Conservation (phyloP, 768 basidiomycete genomes). For the Leccinum imitatum region DNA sequence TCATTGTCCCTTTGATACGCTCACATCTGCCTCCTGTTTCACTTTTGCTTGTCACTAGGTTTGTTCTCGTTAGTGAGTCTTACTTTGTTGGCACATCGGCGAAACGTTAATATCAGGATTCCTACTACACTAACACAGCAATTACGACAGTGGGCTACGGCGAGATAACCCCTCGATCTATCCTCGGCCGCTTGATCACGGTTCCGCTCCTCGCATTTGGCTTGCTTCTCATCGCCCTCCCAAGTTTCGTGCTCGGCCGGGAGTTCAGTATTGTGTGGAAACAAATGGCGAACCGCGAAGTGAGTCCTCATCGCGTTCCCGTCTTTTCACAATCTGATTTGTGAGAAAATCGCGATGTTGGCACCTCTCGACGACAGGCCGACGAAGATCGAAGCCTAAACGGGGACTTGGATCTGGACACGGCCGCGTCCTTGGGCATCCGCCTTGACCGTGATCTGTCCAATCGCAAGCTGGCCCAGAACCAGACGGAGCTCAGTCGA, state of each 20-base stretch:
- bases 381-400: constrained; percentile 1
- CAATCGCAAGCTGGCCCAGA: constrained; percentile 62
- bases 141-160: constrained; percentile 92
- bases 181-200: constrained; percentile 83
- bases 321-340: background rate
- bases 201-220: constrained; percentile 87
- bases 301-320: constrained; percentile 19
- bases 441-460: constrained; percentile 42
- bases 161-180: constrained; percentile 85
- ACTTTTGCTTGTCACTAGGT: constrained; percentile 37
- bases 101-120: background rate
- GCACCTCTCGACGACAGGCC: background rate
- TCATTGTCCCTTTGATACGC: background rate
- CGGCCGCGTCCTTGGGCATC: constrained; percentile 6
- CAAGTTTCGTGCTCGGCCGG: constrained; percentile 87
- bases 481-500: constrained; percentile 61
- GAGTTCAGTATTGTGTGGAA: constrained; percentile 94
- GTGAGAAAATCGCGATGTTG: background rate
- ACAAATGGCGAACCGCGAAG: constrained; percentile 58
- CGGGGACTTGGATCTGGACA: constrained; percentile 2
- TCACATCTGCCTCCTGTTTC: background rate
- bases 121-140: constrained; percentile 40
- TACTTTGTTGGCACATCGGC: background rate
- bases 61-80: constrained; percentile 75
- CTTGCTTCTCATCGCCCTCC: constrained; percentile 83